Percentiles rank a stretch among this genome's conserved stretches.
Evolutionary conservation across 1,139 yeast species (phyloP).

Genomic region (Yamadazyma taylorii): DNA sequence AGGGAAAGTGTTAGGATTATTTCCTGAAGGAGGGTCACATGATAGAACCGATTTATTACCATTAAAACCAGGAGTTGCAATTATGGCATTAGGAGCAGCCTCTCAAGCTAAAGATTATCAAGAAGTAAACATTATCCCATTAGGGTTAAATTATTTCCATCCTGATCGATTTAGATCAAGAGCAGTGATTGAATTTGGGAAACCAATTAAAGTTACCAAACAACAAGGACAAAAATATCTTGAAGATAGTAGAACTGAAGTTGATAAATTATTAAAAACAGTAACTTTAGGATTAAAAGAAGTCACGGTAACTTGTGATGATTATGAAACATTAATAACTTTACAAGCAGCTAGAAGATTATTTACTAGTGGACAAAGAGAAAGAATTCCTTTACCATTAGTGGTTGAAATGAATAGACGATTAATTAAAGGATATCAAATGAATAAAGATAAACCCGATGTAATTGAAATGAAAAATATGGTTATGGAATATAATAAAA

Average conservation of each 20-base stretch:
- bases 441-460: slow-evolving; percentile 35
- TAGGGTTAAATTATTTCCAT: slow-evolving; percentile 96
- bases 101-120: slow-evolving; percentile 63
- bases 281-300: slow-evolving; percentile 78
- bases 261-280: slow-evolving; percentile 64
- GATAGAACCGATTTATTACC: slow-evolving; percentile 91
- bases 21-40: slow-evolving; percentile 85
- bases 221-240: slow-evolving; percentile 66
- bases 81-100: slow-evolving; percentile 93
- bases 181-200: slow-evolving; percentile 93
- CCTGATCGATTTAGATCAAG: slow-evolving; percentile 93
- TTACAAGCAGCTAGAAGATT: slow-evolving; percentile 77
- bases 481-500: slow-evolving; percentile 37
- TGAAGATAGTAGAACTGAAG: slow-evolving; percentile 63
- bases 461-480: slow-evolving; percentile 33
- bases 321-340: slow-evolving; percentile 87
- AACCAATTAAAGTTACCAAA: slow-evolving; percentile 70
- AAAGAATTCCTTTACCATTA: slow-evolving; percentile 40
- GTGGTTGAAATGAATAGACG: slow-evolving; percentile 49
- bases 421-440: slow-evolving; percentile 40
- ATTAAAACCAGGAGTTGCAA: slow-evolving; percentile 94
- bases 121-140: slow-evolving; percentile 84
- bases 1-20: slow-evolving; percentile 63
- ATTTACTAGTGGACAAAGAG: slow-evolving; percentile 36
- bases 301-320: slow-evolving; percentile 90